Conservation (phyloP, 2,329 filamentous ascomycete genomes). For the Aureobasidium sp. region DNA sequence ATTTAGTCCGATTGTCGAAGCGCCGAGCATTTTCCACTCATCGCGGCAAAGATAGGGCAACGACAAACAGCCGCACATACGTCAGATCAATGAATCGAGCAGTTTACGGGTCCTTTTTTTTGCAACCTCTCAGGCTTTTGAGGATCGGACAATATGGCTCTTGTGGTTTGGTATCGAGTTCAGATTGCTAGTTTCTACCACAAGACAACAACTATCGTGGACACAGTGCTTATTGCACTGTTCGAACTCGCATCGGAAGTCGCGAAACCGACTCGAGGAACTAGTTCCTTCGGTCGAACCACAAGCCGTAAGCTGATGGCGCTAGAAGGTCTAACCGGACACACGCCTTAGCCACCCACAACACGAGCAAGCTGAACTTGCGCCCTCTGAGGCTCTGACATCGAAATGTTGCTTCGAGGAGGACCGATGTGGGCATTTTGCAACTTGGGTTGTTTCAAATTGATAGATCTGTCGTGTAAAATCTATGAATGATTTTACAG, state of each 20-base stretch:
- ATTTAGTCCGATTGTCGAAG: no score
- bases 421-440: not conserved
- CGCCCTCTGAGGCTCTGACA: not conserved
- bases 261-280: not conserved
- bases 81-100: no score
- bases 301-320: not conserved
- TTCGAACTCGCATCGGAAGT: not conserved
- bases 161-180: no score
- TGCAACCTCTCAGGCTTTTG: no score
- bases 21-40: no score
- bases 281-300: not conserved
- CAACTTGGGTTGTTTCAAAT: not conserved
- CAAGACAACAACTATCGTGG: not conserved
- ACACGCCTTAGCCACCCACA: not conserved
- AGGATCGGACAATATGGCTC: no score
- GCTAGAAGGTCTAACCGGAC: conserved; percentile 3
- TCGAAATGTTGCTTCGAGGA: not conserved
- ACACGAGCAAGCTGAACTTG: not conserved
- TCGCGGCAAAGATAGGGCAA: no score
- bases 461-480: not conserved
- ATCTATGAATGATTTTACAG: not conserved
- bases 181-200: no score
- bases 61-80: no score
- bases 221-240: not conserved
- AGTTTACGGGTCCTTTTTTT: no score